Base-by-base conservation (phyloP, 106 monocot genomes). In the Dendrobium officinale region DNA sequence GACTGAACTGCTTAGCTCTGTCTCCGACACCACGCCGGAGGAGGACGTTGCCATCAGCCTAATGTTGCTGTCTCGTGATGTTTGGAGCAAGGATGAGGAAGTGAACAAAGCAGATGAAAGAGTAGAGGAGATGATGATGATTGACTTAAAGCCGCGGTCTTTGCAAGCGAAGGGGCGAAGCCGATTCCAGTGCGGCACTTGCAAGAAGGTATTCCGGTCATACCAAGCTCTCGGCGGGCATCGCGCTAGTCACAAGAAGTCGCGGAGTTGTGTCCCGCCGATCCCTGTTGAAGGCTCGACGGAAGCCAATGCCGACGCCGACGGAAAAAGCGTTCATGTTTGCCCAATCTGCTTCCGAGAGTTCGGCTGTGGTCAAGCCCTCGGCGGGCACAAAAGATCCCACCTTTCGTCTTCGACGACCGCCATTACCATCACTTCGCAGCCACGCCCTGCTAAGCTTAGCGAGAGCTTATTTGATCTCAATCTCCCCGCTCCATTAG, bases 51-150 rank as follows among this genome's bases (percentile, higher is more conserved):
- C 95, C 42, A 64, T 86, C 79, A 92, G 85, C 33, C 83, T 95
- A 56, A 83, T 95, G 83, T 83, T 90, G 85, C 95, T 95, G 20
- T 95, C 95, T 2, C 90, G 90, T 15, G 95, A 92, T 58, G 22
- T 74, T 13, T 94, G 91, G 93, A 40, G 10, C 42, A 61, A 45
- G 55, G 45, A 20, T 49, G 20, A 24, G 15, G 22, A 47, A 3
- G 58, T 58, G 13, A 79, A 77, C n/a, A 73, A 67, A 17, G 72
- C 73, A 47, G 55, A 55, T 0, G 74, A 80, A 18, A 33, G 6
- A 37, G 3, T 37, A 4, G 73, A 73, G 17, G 27, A 33, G 0
- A 24, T 43, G 27, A 18, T 24, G 10, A 17, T 18, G 44, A 4
- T 45, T 2, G 19, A 16, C 9, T 13, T 44, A 22, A 27, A 51